A percentile compares a stretch with the other conserved stretches of the same genome.
Evolutionary conservation across 108 stramenopile species (phyloP).

Genomic region (Aurantiochytrium sp.): DNA sequence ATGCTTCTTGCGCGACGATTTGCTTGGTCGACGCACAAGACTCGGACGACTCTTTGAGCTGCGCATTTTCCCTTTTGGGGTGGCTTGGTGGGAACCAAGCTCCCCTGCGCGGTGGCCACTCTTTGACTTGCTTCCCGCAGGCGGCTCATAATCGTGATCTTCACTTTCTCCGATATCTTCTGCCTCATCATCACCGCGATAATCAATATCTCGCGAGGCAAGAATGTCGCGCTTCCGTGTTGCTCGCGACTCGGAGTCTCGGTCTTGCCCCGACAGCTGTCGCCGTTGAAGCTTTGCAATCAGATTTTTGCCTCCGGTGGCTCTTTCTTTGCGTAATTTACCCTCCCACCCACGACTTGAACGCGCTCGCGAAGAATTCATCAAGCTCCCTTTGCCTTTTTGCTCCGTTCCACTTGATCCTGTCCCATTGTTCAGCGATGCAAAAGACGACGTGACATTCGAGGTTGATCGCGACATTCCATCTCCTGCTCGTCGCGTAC

Average conservation of each 20-base stretch:
- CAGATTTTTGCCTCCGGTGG: not conserved
- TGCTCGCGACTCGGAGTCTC: not conserved
- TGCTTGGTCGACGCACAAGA: not conserved
- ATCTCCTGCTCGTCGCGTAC: not conserved
- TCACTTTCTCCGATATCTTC: not conserved
- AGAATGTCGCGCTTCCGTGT: not conserved
- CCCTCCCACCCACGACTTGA: no score
- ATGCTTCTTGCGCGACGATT: not conserved
- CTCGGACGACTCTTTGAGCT: not conserved
- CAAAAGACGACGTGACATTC: not conserved
- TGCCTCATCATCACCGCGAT: not conserved
- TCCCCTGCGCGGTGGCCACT: not conserved
- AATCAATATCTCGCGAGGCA: not conserved
- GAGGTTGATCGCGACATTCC: not conserved
- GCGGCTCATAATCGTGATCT: not conserved
- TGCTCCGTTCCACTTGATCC: no score
- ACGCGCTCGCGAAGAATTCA: no score
- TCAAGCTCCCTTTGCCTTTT: no score
- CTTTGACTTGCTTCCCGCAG: not conserved
- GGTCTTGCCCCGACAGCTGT: not conserved
- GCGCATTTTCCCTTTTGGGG: not conserved
- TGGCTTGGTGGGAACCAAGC: no score
- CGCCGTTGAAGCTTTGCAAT: not conserved
- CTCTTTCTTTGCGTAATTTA: no score
- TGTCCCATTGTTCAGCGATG: no score